A percentile compares a stretch with the other conserved stretches of the same genome.
phyloP scores from a whole-genome alignment of 2,329 filamentous ascomycete genomes.

The Fusarium decemcellulare region DNA sequence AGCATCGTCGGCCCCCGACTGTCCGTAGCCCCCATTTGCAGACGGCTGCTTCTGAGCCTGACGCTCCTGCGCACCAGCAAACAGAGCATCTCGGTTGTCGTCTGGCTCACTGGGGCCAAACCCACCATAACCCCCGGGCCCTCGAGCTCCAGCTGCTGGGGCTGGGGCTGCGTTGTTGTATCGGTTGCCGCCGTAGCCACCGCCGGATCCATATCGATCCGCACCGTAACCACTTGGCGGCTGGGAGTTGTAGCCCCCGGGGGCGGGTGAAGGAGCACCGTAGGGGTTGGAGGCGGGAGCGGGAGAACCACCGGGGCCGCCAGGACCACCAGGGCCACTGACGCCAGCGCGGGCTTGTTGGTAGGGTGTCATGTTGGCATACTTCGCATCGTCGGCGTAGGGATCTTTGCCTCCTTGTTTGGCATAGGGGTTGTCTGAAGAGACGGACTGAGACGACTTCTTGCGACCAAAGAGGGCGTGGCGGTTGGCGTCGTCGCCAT shows the following conservation, averaged over 20 bases:
- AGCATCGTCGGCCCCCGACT: slow-evolving; percentile 44
- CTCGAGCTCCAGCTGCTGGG: slow-evolving; percentile 54
- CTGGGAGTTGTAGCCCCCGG: slow-evolving; percentile 41
- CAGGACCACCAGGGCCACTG: slow-evolving; percentile 52
- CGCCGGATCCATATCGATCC: slow-evolving; percentile 63
- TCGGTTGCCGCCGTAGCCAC: slow-evolving; percentile 67
- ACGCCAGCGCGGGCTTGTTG: slow-evolving; percentile 59
- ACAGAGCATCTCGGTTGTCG: slow-evolving; percentile 73
- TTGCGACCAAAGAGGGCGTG: slow-evolving; percentile 68
- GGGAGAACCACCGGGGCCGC: slow-evolving; percentile 52
- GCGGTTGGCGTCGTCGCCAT: slow-evolving; percentile 63
- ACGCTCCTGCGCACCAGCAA: slow-evolving; percentile 68
- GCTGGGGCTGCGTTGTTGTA: slow-evolving; percentile 67
- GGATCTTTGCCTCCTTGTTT: slow-evolving; percentile 66
- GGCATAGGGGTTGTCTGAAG: slow-evolving; percentile 71
- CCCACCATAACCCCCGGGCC: slow-evolving; percentile 73
- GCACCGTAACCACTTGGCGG: slow-evolving; percentile 63
- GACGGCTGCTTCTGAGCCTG: slow-evolving; percentile 57
- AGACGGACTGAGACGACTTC: slow-evolving; percentile 62
- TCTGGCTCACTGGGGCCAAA: slow-evolving; percentile 66
- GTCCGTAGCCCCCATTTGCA: slow-evolving; percentile 42
- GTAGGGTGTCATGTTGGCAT: slow-evolving; percentile 61
- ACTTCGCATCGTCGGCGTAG: slow-evolving; percentile 65
- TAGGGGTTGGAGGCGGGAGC: slow-evolving; percentile 39
- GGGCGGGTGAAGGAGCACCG: slow-evolving; percentile 38